Percentiles rank a stretch among this genome's conserved stretches.
Evolutionary conservation across 2,329 filamentous ascomycete genomes (phyloP).

Genomic region (Stachybotrys chlorohalonatus): DNA sequence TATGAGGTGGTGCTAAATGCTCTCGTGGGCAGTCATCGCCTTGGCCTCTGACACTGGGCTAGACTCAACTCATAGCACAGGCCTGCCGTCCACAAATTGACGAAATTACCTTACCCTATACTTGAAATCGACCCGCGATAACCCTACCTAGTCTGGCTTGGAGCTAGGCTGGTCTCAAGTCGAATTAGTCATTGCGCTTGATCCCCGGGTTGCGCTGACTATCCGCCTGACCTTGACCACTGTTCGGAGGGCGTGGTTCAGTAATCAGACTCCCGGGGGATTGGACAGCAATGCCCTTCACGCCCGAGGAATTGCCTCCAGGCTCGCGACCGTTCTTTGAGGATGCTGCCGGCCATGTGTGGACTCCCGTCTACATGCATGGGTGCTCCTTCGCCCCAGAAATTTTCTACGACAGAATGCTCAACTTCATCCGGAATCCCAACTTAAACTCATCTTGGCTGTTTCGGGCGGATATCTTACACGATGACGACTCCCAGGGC

Average conservation of each 20-base stretch:
- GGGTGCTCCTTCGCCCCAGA: conserved; percentile 53
- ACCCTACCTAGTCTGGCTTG: neutral
- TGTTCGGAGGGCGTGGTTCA: too few species aligned
- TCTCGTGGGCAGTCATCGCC: too few species aligned
- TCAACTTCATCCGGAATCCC: conserved; percentile 68
- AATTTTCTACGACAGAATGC: conserved; percentile 58
- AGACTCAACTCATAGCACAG: too few species aligned
- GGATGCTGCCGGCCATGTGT: conserved; percentile 20
- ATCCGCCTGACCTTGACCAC: too few species aligned
- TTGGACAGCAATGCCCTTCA: conserved; percentile 12
- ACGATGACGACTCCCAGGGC: conserved; percentile 14
- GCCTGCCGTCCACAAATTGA: too few species aligned
- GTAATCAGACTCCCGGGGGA: too few species aligned
- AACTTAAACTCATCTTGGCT: conserved; percentile 73
- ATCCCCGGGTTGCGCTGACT: neutral
- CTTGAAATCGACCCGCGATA: too few species aligned
- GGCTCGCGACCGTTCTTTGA: conserved; percentile 16
- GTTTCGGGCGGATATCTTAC: conserved; percentile 67
- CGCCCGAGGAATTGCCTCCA: conserved; percentile 17
- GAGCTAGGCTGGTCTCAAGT: neutral
- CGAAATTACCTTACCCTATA: too few species aligned
- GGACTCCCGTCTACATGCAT: conserved; percentile 47
- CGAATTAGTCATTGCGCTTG: neutral
- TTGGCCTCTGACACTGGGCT: too few species aligned
- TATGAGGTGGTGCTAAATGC: too few species aligned